Evolutionary conservation across 2,329 filamentous ascomycete genomes (phyloP).

Genomic region (Colletotrichum echinochloae): DNA sequence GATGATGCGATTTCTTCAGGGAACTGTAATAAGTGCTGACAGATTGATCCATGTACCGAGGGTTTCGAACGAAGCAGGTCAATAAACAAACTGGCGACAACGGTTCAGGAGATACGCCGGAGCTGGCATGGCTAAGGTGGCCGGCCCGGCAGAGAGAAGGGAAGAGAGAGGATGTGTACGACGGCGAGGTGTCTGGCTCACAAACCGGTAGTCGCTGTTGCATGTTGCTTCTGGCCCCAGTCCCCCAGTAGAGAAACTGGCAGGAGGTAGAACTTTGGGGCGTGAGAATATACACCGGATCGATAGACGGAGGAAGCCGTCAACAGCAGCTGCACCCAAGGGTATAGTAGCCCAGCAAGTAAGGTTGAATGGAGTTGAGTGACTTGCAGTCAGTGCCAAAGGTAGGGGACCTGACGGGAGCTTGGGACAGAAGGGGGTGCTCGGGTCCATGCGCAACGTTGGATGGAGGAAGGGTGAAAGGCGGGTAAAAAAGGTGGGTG

Average conservation of each 20-base stretch:
- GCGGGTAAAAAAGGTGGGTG: neutral
- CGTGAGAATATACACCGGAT: slow-evolving; percentile 3
- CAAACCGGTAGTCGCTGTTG: slow-evolving; percentile 11
- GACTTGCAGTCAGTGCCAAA: neutral
- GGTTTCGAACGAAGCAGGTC: neutral
- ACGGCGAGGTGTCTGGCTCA: slow-evolving; percentile 3
- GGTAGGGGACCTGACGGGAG: slow-evolving; percentile 17
- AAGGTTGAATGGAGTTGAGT: slow-evolving; percentile 4
- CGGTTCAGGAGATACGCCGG: neutral
- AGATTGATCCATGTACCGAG: slow-evolving; percentile 16
- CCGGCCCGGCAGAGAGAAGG: neutral
- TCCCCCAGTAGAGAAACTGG: neutral
- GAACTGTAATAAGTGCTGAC: slow-evolving; percentile 23
- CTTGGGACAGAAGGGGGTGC: slow-evolving; percentile 14
- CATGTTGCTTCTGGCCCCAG: slow-evolving; percentile 12
- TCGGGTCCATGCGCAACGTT: neutral
- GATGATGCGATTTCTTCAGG: slow-evolving; percentile 13
- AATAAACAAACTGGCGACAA: slow-evolving; percentile 15
- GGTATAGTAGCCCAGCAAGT: neutral
- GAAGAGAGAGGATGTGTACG: neutral
- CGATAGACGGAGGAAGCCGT: slow-evolving; percentile 7
- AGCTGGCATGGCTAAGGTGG: neutral
- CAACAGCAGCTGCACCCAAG: neutral
- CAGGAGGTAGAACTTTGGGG: neutral
- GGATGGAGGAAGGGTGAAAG: neutral